Conservation (phyloP, 331 rosid genomes). For the Arachis monticola region DNA sequence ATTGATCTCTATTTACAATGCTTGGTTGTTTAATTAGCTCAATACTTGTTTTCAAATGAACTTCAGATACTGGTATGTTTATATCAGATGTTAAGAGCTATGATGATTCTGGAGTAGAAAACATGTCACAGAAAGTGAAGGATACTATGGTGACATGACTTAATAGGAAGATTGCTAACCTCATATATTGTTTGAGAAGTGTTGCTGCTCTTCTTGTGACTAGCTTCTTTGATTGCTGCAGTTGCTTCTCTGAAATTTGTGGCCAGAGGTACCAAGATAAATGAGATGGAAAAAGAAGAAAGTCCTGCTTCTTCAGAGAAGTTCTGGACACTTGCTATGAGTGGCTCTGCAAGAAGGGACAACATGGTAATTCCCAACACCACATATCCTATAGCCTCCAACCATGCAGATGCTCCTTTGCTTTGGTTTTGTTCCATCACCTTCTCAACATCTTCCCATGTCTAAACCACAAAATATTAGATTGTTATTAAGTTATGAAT, state of each 20-base stretch:
- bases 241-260: slow-evolving; percentile 68
- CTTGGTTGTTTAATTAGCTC: no score
- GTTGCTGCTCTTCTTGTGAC: slow-evolving; percentile 52
- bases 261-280: slow-evolving; percentile 66
- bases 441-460: slow-evolving; percentile 58
- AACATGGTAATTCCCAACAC: slow-evolving; percentile 49
- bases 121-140: background rate
- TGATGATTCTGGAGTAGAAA: no score
- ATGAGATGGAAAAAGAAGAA: slow-evolving; percentile 60
- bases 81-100: no score
- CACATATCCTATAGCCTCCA: slow-evolving; percentile 46
- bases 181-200: slow-evolving; percentile 66
- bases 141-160: no score
- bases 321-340: slow-evolving; percentile 57
- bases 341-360: slow-evolving; percentile 69
- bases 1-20: no score
- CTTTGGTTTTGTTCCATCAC: slow-evolving; percentile 46
- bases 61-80: no score
- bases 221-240: slow-evolving; percentile 60
- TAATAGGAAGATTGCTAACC: slow-evolving; percentile 43
- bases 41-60: no score
- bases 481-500: background rate
- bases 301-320: slow-evolving; percentile 56
- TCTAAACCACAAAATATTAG: slow-evolving; percentile 37
- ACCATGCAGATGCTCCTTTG: slow-evolving; percentile 49